These are phyloP conservation scores for Vitis hybrid DNA, from an alignment of 177 flowering plant species.

Conservation along the genomic window DNA sequence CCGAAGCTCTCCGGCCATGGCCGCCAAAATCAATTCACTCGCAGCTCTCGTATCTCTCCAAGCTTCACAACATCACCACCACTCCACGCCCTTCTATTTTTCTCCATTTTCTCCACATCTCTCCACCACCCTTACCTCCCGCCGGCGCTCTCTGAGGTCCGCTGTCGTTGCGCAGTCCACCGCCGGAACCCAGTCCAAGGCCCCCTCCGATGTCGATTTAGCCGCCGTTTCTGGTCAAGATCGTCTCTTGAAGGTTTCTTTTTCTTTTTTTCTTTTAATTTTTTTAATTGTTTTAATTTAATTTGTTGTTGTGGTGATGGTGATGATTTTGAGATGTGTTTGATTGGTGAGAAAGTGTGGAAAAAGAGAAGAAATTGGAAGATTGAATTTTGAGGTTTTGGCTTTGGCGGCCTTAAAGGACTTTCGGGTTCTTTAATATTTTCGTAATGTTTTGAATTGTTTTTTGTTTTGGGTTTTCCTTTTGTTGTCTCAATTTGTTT, in stretches of 20 bases:
- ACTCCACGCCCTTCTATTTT: neutral
- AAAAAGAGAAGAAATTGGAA: neutral
- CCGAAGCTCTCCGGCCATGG: too few relatives aligned
- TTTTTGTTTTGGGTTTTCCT: neutral
- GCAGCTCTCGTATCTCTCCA: too few relatives aligned
- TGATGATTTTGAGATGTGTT: neutral
- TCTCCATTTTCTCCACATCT: neutral
- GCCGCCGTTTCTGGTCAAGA: constrained; percentile 27
- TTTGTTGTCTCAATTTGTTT: neutral
- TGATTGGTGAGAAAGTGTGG: too few relatives aligned
- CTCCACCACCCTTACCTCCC: neutral
- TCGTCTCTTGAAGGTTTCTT: constrained; percentile 34
- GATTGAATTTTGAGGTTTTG: too few relatives aligned
- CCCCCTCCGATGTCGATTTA: constrained; percentile 10
- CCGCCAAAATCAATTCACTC: too few relatives aligned
- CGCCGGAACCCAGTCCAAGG: constrained; percentile 16
- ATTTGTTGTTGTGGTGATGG: neutral
- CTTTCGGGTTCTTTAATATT: neutral
- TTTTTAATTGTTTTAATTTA: neutral
- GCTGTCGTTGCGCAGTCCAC: constrained; percentile 9
- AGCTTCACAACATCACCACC: too few relatives aligned
- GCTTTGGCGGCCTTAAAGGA: neutral
- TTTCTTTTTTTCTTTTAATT: neutral
- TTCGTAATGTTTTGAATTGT: neutral
- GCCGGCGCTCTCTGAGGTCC: constrained; percentile 4